phyloP scores from a whole-genome alignment of 306 rosid species.

The Rubus parviflorus region DNA sequence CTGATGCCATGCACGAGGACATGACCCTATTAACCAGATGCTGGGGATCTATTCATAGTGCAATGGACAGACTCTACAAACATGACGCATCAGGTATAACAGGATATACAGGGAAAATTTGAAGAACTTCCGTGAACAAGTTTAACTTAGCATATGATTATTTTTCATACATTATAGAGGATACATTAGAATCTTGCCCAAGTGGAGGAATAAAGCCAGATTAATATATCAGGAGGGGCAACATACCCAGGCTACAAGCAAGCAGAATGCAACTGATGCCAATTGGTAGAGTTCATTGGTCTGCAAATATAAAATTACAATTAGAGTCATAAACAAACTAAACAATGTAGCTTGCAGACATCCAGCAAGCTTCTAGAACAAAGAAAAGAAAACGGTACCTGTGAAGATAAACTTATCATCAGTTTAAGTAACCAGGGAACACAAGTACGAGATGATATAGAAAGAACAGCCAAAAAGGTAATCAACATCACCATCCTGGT shows the following conservation, averaged over 20 bases:
- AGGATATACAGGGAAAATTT: not conserved
- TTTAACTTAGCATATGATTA: not conserved
- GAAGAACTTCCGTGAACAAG: not conserved
- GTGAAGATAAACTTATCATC: conserved; percentile 94
- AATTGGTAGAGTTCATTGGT: conserved; percentile 97
- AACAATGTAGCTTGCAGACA: conserved; percentile 5
- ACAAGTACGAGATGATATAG: conserved; percentile 76
- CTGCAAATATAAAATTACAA: conserved; percentile 49
- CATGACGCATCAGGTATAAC: not conserved
- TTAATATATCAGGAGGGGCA: conserved; percentile 16
- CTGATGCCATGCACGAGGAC: not conserved
- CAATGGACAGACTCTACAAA: not conserved
- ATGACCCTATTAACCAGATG: not conserved
- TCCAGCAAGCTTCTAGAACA: conserved; percentile 20
- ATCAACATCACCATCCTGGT: conserved; percentile 73
- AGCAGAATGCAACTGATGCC: conserved; percentile 98
- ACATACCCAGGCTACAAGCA: conserved; percentile 98
- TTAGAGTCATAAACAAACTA: not conserved
- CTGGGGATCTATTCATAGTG: not conserved
- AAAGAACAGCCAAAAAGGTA: conserved; percentile 69
- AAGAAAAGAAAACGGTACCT: conserved; percentile 54
- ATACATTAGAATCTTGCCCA: not conserved
- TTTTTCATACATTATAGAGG: not conserved
- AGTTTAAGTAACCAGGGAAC: conserved; percentile 91
- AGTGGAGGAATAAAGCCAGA: conserved; percentile 1